Evolutionary conservation across 768 basidiomycete genomes (phyloP).

Genomic region (Pleurotus pulmonarius): DNA sequence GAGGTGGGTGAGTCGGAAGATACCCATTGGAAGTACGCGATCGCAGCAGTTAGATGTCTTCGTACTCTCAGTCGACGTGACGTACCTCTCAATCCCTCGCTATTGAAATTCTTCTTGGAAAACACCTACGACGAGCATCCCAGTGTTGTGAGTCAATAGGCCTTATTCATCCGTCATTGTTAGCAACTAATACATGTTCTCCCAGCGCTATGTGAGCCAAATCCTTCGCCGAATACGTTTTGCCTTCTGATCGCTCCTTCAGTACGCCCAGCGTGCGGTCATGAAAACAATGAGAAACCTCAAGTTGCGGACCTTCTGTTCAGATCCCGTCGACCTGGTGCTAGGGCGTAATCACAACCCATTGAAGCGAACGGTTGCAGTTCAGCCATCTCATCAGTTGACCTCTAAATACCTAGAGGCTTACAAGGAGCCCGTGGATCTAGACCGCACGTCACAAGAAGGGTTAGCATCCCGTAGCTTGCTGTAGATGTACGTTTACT

Average conservation of each 20-base stretch:
- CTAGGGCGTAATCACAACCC: conserved; percentile 66
- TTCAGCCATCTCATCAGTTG: conserved; percentile 47
- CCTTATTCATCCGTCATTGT: not conserved
- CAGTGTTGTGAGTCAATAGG: conserved; percentile 46
- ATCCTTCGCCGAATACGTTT: not conserved
- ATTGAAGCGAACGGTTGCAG: conserved; percentile 46
- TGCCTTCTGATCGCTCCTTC: conserved; percentile 1
- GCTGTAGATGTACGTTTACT: conserved; percentile 6
- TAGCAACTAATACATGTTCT: not conserved
- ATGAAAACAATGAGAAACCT: conserved; percentile 77
- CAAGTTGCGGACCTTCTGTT: conserved; percentile 75
- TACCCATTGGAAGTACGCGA: conserved; percentile 80
- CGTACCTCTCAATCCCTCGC: conserved; percentile 40
- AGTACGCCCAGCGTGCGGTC: conserved; percentile 72
- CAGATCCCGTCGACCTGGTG: conserved; percentile 52
- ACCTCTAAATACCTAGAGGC: conserved; percentile 52
- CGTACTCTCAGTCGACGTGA: conserved; percentile 70
- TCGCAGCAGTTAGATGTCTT: conserved; percentile 65
- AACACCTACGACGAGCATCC: conserved; percentile 61
- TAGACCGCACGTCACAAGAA: conserved; percentile 24
- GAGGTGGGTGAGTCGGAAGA: conserved; percentile 53
- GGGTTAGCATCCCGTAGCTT: conserved; percentile 36
- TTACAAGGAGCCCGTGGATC: conserved; percentile 50
- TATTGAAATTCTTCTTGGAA: conserved; percentile 57
- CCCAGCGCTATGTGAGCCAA: conserved; percentile 55